phyloP scores from a whole-genome alignment of 495 filamentous ascomycete species.

The Chaetomium cochliodes region DNA sequence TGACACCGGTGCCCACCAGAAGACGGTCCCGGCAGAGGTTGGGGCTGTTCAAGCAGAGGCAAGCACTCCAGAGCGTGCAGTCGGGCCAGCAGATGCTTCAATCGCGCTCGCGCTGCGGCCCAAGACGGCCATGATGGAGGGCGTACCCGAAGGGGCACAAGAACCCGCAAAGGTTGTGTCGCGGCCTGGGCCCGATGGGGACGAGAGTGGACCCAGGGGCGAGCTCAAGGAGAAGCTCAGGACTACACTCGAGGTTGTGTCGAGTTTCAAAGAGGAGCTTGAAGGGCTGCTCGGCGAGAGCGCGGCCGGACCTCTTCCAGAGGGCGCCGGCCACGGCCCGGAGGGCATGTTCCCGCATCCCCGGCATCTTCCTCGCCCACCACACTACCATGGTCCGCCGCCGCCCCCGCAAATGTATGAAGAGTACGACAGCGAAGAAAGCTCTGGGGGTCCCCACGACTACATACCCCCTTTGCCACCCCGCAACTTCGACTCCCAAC shows the following conservation, averaged over 20 bases:
- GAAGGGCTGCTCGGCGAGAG: conserved; percentile 21
- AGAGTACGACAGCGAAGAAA: not conserved
- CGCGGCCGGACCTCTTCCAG: not conserved
- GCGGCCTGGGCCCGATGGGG: not conserved
- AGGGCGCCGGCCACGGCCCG: not conserved
- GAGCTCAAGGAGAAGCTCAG: conserved; percentile 23
- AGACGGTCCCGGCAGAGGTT: too few relatives aligned
- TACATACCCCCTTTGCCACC: too few relatives aligned
- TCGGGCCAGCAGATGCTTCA: not conserved
- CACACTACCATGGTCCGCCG: not conserved
- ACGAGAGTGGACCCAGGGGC: not conserved
- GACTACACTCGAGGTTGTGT: conserved; percentile 20
- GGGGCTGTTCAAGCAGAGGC: too few relatives aligned
- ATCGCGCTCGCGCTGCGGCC: not conserved
- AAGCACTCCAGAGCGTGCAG: not conserved
- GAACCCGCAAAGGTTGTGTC: not conserved
- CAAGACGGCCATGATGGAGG: not conserved
- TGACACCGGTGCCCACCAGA: not conserved
- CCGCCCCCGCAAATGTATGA: not conserved
- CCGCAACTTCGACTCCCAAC: too few relatives aligned
- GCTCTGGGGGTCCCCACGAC: not conserved
- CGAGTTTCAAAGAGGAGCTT: conserved; percentile 28
- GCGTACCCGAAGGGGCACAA: not conserved
- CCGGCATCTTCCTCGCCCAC: not conserved
- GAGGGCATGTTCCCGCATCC: not conserved